A percentile compares a stretch with the other conserved stretches of the same genome.
Evolutionary conservation across 2,329 filamentous ascomycete genomes (phyloP).

Genomic region (Diaporthe citri): DNA sequence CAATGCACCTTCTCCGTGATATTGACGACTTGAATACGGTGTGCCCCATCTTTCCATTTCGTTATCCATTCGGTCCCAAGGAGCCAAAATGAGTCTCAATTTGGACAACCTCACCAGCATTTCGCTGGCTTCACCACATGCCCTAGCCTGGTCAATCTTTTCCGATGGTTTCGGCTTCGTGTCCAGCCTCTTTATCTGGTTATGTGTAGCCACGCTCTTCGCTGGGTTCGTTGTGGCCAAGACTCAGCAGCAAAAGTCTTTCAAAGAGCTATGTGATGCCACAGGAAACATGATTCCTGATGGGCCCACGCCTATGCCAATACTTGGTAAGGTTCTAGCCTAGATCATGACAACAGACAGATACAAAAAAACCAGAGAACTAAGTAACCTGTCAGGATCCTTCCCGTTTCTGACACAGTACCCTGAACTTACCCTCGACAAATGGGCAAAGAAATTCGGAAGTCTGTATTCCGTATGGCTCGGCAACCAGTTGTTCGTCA

Average conservation of each 20-base stretch:
- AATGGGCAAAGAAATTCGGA: conserved; percentile 17
- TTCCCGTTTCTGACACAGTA: not conserved
- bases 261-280: not conserved
- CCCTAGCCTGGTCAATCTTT: not conserved
- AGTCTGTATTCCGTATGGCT: conserved; percentile 18
- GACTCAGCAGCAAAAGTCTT: conserved; percentile 1
- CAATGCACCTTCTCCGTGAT: not conserved
- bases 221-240: not conserved
- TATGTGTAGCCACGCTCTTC: not conserved
- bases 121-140: not conserved
- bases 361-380: not conserved
- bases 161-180: not conserved
- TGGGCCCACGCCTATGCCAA: not conserved
- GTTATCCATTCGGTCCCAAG: not conserved
- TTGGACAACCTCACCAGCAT: not conserved
- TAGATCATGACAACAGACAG: fast-evolving
- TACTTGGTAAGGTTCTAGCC: not conserved
- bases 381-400: not conserved
- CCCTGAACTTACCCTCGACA: conserved; percentile 14
- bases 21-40: not conserved
- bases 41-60: not conserved
- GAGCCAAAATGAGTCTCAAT: not conserved
- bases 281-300: not conserved
- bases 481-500: conserved; percentile 14
- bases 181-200: not conserved